Percentiles rank a stretch among this genome's conserved stretches.
Conservation (phyloP, 768 basidiomycete genomes). For the Leccinum barrowsii region DNA sequence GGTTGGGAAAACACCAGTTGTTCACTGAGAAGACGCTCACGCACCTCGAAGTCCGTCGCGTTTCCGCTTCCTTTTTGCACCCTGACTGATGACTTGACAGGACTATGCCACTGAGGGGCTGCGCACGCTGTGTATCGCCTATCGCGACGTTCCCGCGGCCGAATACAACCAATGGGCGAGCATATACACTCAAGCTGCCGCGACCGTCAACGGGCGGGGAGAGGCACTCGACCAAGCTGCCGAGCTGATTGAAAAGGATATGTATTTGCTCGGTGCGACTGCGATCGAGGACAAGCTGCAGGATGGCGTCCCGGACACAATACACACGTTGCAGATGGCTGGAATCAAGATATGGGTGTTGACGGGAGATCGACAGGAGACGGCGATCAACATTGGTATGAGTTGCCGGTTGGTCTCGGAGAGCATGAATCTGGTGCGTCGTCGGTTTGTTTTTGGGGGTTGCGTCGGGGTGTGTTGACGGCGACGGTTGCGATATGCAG, state of each 20-base stretch:
- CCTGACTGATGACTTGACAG: conserved; percentile 34
- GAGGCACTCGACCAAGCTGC: conserved; percentile 94
- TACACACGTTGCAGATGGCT: conserved; percentile 95
- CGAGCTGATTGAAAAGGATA: conserved; percentile 92
- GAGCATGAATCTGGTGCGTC: conserved; percentile 88
- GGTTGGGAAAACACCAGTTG: conserved; percentile 79
- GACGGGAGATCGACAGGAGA: conserved; percentile 97
- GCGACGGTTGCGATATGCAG: conserved; percentile 35
- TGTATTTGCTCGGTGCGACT: conserved; percentile 91
- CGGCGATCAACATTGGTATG: conserved; percentile 98
- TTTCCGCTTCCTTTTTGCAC: not conserved
- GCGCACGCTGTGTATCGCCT: conserved; percentile 94
- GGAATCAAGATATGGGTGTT: conserved; percentile 99
- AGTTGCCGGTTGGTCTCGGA: conserved; percentile 96
- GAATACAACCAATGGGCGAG: conserved; percentile 88
- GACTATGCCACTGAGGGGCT: conserved; percentile 97
- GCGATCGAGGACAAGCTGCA: conserved; percentile 99
- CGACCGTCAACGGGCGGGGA: conserved; percentile 92
- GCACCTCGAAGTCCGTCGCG: conserved; percentile 76
- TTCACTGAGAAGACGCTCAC: conserved; percentile 82
- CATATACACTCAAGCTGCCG: conserved; percentile 88
- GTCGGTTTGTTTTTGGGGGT: not conserved
- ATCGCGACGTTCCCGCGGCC: conserved; percentile 84
- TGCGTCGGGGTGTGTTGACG: not conserved
- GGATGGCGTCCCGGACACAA: conserved; percentile 97